Base-by-base conservation (phyloP, 2,329 filamentous ascomycete species). In the Exophiala sp. region DNA sequence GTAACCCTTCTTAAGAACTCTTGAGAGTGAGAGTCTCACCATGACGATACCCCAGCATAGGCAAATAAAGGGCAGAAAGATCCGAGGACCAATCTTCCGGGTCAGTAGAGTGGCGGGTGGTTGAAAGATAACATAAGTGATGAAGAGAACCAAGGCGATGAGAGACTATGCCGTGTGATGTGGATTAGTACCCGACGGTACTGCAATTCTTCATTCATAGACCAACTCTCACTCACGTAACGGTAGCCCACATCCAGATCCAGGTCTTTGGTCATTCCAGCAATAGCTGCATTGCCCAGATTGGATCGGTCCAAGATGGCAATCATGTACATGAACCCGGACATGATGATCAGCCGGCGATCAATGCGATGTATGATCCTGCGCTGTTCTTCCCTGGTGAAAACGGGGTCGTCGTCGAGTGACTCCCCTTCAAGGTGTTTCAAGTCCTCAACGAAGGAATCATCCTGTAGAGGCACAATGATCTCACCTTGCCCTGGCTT, bases 251-350 rank as follows among this genome's bases (percentile, higher is more conserved):
- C 46, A 10, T 27, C 10, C 3, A 73, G 62, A 18, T 53, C 43
- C 19, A 63, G 48, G 7, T 66, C 65, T 23, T 50, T 46, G 3
- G 52, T 51, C 63, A 69, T 65, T 8, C 64, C 86, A 16, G 87
- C 86, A 64, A 91, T 83, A 39, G 79, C 79, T 34, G 85, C 86
- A 18, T 79, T 73, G n/a, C 79, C 79, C 64, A 90, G 69, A 66
- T 91, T 91, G 1, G 84, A 88, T 24, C 87, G 75, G 63, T 93
- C 87, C 80, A 91, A 86, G 52, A 91, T 70, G 57, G 79, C 84
- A 60, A 87, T 74, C 64, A 84, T 87, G 66, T 90, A 90, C 69
- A 88, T 77, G 57, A 76, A 63, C 16, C 82, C 82, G 3, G 81
- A 77, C 1, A 77, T 81, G 2, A 76, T 63, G 34, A 85, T 78